Conservation (phyloP, 495 filamentous ascomycete genomes). For the Parachaetomium inaequale region DNA sequence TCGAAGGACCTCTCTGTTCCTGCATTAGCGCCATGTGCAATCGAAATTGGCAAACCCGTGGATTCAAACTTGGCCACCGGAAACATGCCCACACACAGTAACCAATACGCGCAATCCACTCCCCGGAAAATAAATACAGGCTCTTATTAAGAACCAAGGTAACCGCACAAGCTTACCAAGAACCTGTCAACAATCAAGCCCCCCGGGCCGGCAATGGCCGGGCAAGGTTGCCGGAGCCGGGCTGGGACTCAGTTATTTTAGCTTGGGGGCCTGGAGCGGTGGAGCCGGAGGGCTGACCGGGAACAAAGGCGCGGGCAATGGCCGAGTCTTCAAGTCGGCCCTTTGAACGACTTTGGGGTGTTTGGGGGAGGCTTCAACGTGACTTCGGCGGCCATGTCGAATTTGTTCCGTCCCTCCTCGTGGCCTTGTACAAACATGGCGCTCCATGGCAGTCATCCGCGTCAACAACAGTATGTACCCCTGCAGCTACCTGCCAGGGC, state of each 20-base stretch:
- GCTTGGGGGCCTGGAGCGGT: neutral
- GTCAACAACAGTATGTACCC: too few species aligned
- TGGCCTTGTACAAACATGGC: too few species aligned
- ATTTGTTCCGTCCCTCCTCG: too few species aligned
- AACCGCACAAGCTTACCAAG: neutral
- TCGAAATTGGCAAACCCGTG: neutral
- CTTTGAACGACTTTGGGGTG: too few species aligned
- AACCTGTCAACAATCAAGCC: neutral
- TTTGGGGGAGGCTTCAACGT: too few species aligned
- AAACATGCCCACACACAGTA: neutral
- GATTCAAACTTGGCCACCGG: slow-evolving; percentile 4
- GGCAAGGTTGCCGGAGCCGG: neutral
- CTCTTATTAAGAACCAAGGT: neutral
- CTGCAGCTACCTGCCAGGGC: too few species aligned
- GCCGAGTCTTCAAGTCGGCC: neutral
- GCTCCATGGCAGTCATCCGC: too few species aligned
- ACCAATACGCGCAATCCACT: neutral
- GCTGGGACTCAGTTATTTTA: neutral
- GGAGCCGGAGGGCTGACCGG: neutral
- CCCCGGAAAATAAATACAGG: neutral
- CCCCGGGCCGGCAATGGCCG: neutral
- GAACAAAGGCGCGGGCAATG: neutral
- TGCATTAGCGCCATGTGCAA: slow-evolving; percentile 16
- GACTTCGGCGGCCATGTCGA: too few species aligned
- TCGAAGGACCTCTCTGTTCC: neutral